A percentile compares a stretch with the other conserved stretches of the same genome.
Evolutionary conservation across 805 yeast species (phyloP).

Genomic region (Ogataea nitratoaversa): DNA sequence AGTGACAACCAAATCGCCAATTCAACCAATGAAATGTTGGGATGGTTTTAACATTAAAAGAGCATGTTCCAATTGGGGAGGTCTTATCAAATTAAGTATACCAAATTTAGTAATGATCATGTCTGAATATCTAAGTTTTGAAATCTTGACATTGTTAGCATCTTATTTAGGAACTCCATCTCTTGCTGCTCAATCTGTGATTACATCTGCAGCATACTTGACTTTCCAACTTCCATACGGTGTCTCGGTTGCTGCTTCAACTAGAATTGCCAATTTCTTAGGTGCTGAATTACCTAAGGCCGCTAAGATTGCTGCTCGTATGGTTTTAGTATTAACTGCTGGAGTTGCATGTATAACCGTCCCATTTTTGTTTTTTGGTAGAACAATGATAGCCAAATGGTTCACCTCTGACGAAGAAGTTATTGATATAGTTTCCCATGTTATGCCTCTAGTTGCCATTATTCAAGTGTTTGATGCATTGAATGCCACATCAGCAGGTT

Average conservation of each 20-base stretch:
- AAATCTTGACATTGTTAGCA: conserved; percentile 64
- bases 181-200: conserved; percentile 71
- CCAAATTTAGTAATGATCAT: conserved; percentile 76
- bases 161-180: conserved; percentile 58
- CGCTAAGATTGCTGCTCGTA: conserved; percentile 25
- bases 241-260: conserved; percentile 68
- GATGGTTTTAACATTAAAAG: conserved; percentile 27
- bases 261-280: conserved; percentile 71
- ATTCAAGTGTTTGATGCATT: conserved; percentile 48
- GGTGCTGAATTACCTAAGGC: conserved; percentile 47
- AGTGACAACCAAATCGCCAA: conserved; percentile 39
- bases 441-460: conserved; percentile 30
- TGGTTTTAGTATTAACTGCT: conserved; percentile 24
- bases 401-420: conserved; percentile 31
- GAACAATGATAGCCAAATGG: conserved; percentile 23
- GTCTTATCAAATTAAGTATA: conserved; percentile 58
- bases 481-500: conserved; percentile 47
- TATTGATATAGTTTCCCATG: conserved; percentile 20
- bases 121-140: conserved; percentile 78
- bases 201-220: conserved; percentile 62
- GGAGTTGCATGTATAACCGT: conserved; percentile 23
- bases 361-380: conserved; percentile 23
- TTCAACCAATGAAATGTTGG: conserved; percentile 33
- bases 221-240: conserved; percentile 76
- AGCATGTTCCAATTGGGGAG: conserved; percentile 56